Evolutionary conservation across 352 stramenopile species (phyloP).

Genomic region (Phytophthora pini): DNA sequence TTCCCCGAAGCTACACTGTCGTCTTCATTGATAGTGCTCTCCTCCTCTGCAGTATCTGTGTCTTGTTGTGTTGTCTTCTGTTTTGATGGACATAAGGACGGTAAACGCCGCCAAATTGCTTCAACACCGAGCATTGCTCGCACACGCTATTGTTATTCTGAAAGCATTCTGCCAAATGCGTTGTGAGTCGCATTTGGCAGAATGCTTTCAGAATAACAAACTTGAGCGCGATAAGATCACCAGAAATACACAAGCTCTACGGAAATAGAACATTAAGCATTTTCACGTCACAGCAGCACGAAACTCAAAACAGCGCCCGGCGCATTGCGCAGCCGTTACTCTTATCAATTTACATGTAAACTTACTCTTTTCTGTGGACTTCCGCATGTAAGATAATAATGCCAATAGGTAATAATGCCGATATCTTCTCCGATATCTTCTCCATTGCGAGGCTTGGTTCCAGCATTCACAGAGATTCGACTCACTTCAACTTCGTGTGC

Average conservation of each 20-base stretch:
- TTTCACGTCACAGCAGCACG: background rate
- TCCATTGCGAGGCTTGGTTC: no score
- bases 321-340: no score
- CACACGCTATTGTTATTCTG: constrained; percentile 8
- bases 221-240: constrained; percentile 13
- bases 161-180: constrained; percentile 27
- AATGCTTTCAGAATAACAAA: no score
- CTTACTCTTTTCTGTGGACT: background rate
- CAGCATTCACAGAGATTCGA: no score
- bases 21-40: constrained; percentile 27
- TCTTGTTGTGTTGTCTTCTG: constrained; percentile 19
- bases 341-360: no score
- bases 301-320: no score
- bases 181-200: no score
- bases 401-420: no score
- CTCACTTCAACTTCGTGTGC: background rate
- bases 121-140: constrained; percentile 15
- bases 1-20: constrained; percentile 20
- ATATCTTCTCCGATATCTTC: no score
- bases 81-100: constrained; percentile 9
- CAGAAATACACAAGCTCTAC: background rate
- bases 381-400: no score
- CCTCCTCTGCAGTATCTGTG: constrained; percentile 24
- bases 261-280: constrained; percentile 23
- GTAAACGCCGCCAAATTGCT: constrained; percentile 14